Percentiles rank a stretch among this genome's conserved stretches.
phyloP scores from a whole-genome alignment of 2,329 filamentous ascomycete species.

The Chaetomiaceae sp. region DNA sequence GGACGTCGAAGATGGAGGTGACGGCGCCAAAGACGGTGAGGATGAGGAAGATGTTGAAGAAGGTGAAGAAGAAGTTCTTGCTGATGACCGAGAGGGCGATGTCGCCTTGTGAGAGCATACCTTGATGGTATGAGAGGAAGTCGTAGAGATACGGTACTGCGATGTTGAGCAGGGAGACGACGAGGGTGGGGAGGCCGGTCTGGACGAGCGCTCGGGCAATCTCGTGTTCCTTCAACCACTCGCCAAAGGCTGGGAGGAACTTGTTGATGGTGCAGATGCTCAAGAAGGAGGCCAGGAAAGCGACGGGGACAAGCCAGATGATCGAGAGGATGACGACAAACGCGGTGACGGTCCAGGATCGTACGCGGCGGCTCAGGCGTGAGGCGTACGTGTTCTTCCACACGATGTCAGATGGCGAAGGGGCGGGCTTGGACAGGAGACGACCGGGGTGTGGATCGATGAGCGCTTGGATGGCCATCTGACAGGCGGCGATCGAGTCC shows the following conservation, averaged over 20 bases:
- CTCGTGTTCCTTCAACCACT: constrained; percentile 62
- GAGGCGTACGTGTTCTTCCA: constrained; percentile 91
- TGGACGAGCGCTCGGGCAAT: constrained; percentile 74
- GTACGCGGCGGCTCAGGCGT: constrained; percentile 65
- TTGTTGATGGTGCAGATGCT: constrained; percentile 76
- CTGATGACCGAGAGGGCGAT: constrained; percentile 92
- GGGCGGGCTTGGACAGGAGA: constrained; percentile 78
- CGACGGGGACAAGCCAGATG: constrained; percentile 81
- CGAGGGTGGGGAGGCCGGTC: constrained; percentile 80
- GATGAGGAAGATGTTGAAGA: constrained; percentile 97
- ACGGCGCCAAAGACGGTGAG: constrained; percentile 87
- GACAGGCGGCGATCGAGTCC: constrained; percentile 86
- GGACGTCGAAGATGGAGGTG: constrained; percentile 65
- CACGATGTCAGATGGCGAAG: constrained; percentile 85
- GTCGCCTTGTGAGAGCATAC: constrained; percentile 91
- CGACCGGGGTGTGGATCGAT: constrained; percentile 86
- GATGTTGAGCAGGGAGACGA: constrained; percentile 82
- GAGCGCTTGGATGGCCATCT: constrained; percentile 94
- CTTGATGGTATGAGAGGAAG: constrained; percentile 84
- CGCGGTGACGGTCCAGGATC: constrained; percentile 78
- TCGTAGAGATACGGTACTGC: constrained; percentile 92
- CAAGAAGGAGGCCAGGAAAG: constrained; percentile 71
- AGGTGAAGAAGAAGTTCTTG: constrained; percentile 99
- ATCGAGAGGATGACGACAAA: constrained; percentile 80
- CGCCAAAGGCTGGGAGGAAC: constrained; percentile 65